Evolutionary conservation across 148 eudicot species (phyloP).

Genomic region (Hydrangea macrophylla): DNA sequence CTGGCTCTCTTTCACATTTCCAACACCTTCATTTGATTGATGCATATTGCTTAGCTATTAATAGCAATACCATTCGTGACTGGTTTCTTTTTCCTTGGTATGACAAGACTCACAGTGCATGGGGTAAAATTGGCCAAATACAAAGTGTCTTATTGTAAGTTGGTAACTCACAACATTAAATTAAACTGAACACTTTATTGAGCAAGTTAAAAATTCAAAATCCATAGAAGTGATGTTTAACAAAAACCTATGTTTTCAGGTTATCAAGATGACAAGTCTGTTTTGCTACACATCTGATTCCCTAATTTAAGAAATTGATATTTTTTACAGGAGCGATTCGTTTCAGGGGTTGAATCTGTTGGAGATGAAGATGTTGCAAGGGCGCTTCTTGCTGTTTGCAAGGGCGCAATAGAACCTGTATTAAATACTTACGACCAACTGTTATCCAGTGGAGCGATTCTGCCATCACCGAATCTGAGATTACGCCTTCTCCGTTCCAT

Average conservation of each 20-base stretch:
- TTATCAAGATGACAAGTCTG: not conserved
- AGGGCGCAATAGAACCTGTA: slow-evolving; percentile 88
- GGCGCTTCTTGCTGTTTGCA: slow-evolving; percentile 90
- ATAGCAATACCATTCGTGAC: too few species aligned
- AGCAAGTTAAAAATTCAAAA: too few species aligned
- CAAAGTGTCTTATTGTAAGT: too few species aligned
- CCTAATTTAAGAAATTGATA: not conserved
- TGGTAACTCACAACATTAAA: too few species aligned
- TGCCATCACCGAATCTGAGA: slow-evolving; percentile 71
- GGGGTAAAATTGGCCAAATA: too few species aligned
- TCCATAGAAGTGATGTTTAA: too few species aligned
- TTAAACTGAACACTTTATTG: too few species aligned
- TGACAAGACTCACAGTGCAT: too few species aligned
- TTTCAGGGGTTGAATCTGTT: slow-evolving; percentile 67
- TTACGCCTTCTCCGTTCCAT: slow-evolving; percentile 85
- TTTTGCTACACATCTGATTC: not conserved
- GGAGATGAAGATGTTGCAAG: slow-evolving; percentile 92
- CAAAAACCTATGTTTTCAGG: too few species aligned
- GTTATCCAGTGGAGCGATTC: slow-evolving; percentile 73
- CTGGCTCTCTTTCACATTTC: too few species aligned
- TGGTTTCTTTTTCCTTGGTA: too few species aligned
- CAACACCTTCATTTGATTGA: not conserved
- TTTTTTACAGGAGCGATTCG: slow-evolving; percentile 55
- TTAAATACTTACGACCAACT: slow-evolving; percentile 79
- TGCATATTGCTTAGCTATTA: slow-evolving; percentile 8